Base-by-base conservation (phyloP, 306 rosid species). In the Crataegus laevigata region DNA sequence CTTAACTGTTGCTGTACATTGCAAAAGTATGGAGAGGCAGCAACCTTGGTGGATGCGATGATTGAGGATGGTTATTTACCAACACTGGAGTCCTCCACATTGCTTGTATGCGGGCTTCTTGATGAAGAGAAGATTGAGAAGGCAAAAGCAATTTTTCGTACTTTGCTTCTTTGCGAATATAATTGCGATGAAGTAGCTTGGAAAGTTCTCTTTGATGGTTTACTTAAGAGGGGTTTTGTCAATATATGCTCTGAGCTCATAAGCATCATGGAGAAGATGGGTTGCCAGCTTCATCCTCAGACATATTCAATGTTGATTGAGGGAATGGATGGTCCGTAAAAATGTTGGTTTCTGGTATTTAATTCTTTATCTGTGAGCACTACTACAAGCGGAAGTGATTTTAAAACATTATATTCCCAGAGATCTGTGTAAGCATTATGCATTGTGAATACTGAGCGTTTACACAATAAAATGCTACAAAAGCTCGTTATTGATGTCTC, bases 171-270 rank as follows among this genome's bases (percentile, higher is more conserved):
- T 26, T 77, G 86, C 72, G 88, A 83, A 67, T 91, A 93, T 84
- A 91, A 89, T 82, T 60, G 77, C 3, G 90, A 93, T 82, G 98
- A 93, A 68, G 87, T 93, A 34, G 93, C 89, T 85, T 91, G 96
- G 96, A 91, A 87, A 83, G 79, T 93, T 82, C 88, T 91, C 54
- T 86, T 93, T 72, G 93, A 93, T 57, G 98, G 98, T 76, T 84
- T 93, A 72, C 85, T 84, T 72, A 84, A 75, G 77, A 85, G 75
- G 45, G 96, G 98, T 68, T 85, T 78, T 80, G 81, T 78, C 64
- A 81, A 78, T 65, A 84, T 78, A 73, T 88, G 96, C 89, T 85
- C 88, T 54, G 85, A 88, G 69, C 84, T 93, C n/a, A 71, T 89
- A 69, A 78, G 79, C 29, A 74, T 86, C 66, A 91, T 93, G 88